phyloP scores from a whole-genome alignment of 2,329 filamentous ascomycete genomes.

The Penicillium sp. region DNA sequence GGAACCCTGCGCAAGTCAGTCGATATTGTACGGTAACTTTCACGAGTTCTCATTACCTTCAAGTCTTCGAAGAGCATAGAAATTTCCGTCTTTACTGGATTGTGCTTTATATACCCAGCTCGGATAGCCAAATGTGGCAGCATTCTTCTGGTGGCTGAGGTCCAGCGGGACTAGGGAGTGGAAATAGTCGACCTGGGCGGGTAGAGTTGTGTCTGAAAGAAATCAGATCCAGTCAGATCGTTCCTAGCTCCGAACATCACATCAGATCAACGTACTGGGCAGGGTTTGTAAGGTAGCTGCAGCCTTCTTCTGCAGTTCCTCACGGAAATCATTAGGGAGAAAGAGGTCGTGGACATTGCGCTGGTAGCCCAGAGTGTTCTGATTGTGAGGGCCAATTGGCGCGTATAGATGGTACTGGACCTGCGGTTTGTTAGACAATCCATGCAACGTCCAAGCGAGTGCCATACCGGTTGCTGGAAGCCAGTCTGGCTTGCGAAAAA shows the following conservation, averaged over 20 bases:
- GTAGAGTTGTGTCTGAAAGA: conserved; percentile 60
- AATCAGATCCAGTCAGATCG: conserved; percentile 15
- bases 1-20: conserved; percentile 57
- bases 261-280: conserved; percentile 55
- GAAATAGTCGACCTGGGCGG: conserved; percentile 74
- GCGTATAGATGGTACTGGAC: conserved; percentile 92
- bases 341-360: conserved; percentile 87
- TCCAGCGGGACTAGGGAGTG: conserved; percentile 90
- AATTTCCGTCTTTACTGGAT: conserved; percentile 79
- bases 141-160: conserved; percentile 71
- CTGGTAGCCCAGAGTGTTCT: conserved; percentile 79
- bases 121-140: conserved; percentile 74
- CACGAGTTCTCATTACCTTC: conserved; percentile 56
- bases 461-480: conserved; percentile 60
- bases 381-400: conserved; percentile 74
- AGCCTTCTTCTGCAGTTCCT: conserved; percentile 83
- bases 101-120: conserved; percentile 96
- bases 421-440: conserved; percentile 36
- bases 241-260: neutral
- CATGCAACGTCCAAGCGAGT: neutral
- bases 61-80: conserved; percentile 80
- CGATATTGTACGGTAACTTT: neutral
- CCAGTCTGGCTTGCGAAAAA: conserved; percentile 61
- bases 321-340: conserved; percentile 75
- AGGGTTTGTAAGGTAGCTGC: conserved; percentile 82